These are phyloP conservation scores for Boletus subparvulus DNA, from an alignment of 768 basidiomycete genomes.

Conservation along the genomic window DNA sequence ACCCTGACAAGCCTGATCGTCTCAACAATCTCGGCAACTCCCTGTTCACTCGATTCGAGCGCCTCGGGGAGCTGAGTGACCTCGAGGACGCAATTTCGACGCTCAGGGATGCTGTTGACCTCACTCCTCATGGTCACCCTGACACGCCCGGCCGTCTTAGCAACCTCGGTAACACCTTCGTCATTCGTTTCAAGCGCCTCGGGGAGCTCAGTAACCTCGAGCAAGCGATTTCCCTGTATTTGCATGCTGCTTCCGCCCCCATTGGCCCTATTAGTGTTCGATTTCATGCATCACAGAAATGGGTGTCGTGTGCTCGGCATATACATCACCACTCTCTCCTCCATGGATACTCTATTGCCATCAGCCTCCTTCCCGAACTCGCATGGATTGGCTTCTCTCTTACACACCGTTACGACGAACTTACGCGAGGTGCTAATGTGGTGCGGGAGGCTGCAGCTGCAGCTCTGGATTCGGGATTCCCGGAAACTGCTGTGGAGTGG, in stretches of 20 bases:
- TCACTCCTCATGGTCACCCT: conserved; percentile 1
- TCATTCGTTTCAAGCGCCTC: background rate
- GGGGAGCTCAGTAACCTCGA: background rate
- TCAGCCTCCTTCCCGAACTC: conserved; percentile 20
- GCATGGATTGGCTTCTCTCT: conserved; percentile 18
- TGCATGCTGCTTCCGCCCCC: background rate
- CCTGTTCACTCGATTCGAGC: background rate
- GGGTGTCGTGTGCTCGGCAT: conserved; percentile 2
- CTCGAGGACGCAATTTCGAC: background rate
- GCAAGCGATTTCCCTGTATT: background rate
- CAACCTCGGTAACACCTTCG: background rate
- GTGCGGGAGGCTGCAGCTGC: conserved; percentile 25
- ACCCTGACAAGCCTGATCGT: background rate
- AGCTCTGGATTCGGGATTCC: conserved; percentile 11
- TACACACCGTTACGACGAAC: conserved; percentile 13
- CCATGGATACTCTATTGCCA: conserved; percentile 14
- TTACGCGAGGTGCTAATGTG: conserved; percentile 9
- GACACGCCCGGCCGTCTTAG: background rate
- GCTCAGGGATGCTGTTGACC: background rate
- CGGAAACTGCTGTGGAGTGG: conserved; percentile 12
- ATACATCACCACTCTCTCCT: conserved; percentile 11
- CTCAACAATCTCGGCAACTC: background rate
- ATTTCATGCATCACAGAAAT: conserved; percentile 6
- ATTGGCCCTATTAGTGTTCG: background rate
- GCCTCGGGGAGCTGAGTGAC: background rate